Evolutionary conservation across 148 eudicot genomes (phyloP), one percentile per base, ranked within the genome.

Genomic region (Silene latifolia): DNA sequence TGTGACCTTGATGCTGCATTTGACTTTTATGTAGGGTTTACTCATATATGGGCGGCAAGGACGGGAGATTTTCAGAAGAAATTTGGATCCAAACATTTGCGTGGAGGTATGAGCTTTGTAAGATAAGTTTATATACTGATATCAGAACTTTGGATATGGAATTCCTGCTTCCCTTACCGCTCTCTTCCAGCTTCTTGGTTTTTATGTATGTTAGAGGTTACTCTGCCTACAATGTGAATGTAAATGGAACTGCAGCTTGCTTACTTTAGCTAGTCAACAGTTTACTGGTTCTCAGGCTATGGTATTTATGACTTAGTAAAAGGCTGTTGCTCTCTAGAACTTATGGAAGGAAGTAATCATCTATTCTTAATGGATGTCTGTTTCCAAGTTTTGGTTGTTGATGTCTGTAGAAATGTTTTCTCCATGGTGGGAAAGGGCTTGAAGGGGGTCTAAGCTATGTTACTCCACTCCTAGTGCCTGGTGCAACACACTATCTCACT

Each of bases 21-120:
- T 63, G 58, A 13, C 51, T 20, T 81, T 21, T 24, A 53, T 69
- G 17, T 82, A 91, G 97, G 98, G 97, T 58, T 87, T 94, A 83
- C 87, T 91, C 78, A 93, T 94, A 42, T 94, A 94, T 82, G 98
- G 97, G 76, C 90, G 57, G 78, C 89, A 91, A 86, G 98, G 98
- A 64, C 88, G 72, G 63, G 98, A 94, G 83, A 92, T 94, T 63
- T 88, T 81, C 65, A 86, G 93, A 86, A 86, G 88, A 76, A 87
- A 76, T 78, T 85, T 94, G 77, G 91, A 92, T 83, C 86, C 88
- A 63, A 48, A 72, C 69, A 79, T 94, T 77, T 94, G 97, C 87
- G 85, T 85, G 80, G 87, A 94, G 96, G 98, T 94, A 84, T 77
- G 75, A 65, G 67, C 48, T 69, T 56, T 42, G 0, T 24, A 67